Percentiles rank a stretch among this genome's conserved stretches.
Evolutionary conservation across 257 asterid genomes (phyloP).

Genomic region (Solanum chaucha): DNA sequence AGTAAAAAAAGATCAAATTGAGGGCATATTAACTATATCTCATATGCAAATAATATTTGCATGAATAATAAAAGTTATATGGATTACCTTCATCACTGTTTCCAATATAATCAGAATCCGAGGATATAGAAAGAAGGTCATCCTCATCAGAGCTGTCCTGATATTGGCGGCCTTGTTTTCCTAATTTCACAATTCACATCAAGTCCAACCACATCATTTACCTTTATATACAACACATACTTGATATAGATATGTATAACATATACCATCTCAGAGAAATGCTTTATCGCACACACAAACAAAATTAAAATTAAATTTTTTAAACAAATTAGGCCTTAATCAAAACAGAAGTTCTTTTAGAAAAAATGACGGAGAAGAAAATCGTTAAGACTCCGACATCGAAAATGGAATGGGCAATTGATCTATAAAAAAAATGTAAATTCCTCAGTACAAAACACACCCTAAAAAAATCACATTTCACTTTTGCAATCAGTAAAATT

Average conservation of each 20-base stretch:
- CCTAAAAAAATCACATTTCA: neutral
- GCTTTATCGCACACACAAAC: neutral
- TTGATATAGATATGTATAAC: neutral
- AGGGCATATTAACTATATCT: neutral
- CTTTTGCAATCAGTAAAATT: neutral
- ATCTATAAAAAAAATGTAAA: neutral
- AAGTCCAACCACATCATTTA: neutral
- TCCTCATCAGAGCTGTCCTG: slow-evolving; percentile 8
- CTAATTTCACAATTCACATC: slow-evolving; percentile 1
- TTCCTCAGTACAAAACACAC: neutral
- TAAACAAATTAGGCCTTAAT: neutral
- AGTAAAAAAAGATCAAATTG: neutral
- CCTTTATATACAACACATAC: neutral
- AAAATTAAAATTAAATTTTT: neutral
- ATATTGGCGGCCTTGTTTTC: neutral
- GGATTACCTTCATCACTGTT: slow-evolving; percentile 8
- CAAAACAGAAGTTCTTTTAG: neutral
- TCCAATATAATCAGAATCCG: slow-evolving; percentile 1
- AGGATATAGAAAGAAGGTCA: neutral
- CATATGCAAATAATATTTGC: neutral
- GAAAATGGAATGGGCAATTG: neutral
- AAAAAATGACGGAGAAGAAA: neutral
- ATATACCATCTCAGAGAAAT: neutral
- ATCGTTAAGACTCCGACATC: neutral
- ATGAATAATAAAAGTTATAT: neutral